Base-by-base conservation (phyloP, 2,329 filamentous ascomycete species). In the Phyllosticta citribraziliensis region DNA sequence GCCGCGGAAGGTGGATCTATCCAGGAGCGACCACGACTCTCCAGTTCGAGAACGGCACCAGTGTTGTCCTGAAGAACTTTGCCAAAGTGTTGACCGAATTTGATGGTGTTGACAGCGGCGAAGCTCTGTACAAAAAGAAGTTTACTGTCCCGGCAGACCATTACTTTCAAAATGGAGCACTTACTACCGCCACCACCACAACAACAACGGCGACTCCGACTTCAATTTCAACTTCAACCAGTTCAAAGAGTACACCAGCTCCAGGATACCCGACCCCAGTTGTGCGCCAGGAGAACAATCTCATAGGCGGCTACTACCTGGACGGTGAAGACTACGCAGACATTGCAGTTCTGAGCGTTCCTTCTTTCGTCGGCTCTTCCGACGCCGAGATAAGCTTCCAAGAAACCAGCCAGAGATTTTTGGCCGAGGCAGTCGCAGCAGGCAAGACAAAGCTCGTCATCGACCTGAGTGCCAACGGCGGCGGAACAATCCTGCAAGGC, bases 381-480 rank as follows among this genome's bases (percentile, higher is more conserved):
- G 57, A 59, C 63, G 56, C 65, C 54, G 62, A 69, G 20, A 33
- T 60, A 6, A 27, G 51, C 1, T 79, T 79, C 67, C 76, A 79
- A 55, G 61, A 67, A 6, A 70, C 76, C 2, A 75, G 75, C 40
- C 72, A 70, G 9, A 67, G 74, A 10, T 75, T 79, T 61, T 69
- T 80, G 22, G 66, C 74, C 6, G 71, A 72, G 52, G 76, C 77
- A 22, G 70, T 75, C 22, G 74, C 74, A 2, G 78, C 76, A 0
- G 80, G 79, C 63, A 85, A 84, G 72, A 83, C 77, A 11, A 84
- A 82, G 67, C 76, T 87, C 3, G 80, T 87, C 24, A 76, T 87
- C 51, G 84, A 86, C 66, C 70, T 86, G 1, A 79, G 79, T 17
- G 78, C 76, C 62, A 87, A 87, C 66, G 80, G 79, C 12, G 84